These are phyloP conservation scores for Hypoxylon trugodes DNA, from an alignment of 495 filamentous ascomycete genomes.

Conservation along the genomic window DNA sequence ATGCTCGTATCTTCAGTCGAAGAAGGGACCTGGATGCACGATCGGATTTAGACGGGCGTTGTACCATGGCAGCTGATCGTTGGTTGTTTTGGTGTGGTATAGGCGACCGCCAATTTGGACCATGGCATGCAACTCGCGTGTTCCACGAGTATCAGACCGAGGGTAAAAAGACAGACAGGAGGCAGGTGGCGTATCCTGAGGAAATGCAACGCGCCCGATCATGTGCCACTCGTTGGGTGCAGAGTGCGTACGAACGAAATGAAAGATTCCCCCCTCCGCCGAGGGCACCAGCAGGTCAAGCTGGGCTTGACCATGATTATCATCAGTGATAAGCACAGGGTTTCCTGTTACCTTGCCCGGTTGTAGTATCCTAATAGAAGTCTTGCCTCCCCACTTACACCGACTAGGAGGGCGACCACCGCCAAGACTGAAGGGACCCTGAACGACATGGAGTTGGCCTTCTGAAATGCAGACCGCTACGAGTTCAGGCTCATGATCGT, in stretches of 20 bases:
- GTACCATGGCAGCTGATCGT: conserved; percentile 21
- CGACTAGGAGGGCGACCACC: not conserved
- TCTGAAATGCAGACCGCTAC: conserved; percentile 22
- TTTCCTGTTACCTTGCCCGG: conserved; percentile 38
- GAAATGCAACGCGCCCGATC: conserved; percentile 31
- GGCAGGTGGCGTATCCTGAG: conserved; percentile 22
- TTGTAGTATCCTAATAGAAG: conserved; percentile 31
- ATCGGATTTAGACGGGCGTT: conserved; percentile 21
- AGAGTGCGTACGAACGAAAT: conserved; percentile 29
- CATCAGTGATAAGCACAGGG: conserved; percentile 18
- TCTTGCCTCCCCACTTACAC: conserved; percentile 19
- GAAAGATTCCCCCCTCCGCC: conserved; percentile 35
- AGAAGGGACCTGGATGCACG: conserved; percentile 26
- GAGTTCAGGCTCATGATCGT: conserved; percentile 1
- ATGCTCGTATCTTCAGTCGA: conserved; percentile 11
- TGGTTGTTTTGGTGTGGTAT: conserved; percentile 28
- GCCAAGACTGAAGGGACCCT: conserved; percentile 4
- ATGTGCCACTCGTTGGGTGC: conserved; percentile 36
- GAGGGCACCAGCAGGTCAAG: conserved; percentile 36
- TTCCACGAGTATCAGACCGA: not conserved
- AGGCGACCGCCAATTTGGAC: conserved; percentile 32
- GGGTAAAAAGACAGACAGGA: conserved; percentile 33
- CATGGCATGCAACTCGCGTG: conserved; percentile 17
- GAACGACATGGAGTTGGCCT: conserved; percentile 14
- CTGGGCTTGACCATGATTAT: not conserved